Percentiles rank a stretch among this genome's conserved stretches.
phyloP scores from a whole-genome alignment of 148 eudicot species.

The Camellia japonica region DNA sequence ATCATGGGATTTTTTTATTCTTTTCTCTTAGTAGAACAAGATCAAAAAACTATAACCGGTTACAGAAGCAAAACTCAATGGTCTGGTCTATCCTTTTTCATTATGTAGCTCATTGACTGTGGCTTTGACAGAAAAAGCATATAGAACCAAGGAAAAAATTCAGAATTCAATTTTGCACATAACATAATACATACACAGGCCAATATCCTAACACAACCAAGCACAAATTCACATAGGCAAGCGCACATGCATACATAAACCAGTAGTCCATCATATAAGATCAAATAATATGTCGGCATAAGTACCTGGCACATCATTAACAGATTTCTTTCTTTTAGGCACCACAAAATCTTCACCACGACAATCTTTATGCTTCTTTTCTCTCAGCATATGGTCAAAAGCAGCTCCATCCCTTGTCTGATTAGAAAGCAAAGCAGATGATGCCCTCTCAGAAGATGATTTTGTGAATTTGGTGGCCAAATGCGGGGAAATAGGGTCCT shows the following conservation, averaged over 20 bases:
- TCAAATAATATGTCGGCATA: neutral
- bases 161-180: no score
- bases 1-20: neutral
- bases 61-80: neutral
- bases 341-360: neutral
- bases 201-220: slow-evolving; percentile 8
- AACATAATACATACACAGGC: neutral
- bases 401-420: slow-evolving; percentile 15
- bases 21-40: neutral
- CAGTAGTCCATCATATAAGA: neutral
- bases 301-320: slow-evolving; percentile 4
- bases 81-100: neutral
- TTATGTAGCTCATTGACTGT: neutral
- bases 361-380: slow-evolving; percentile 16
- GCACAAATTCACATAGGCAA: neutral
- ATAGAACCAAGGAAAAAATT: neutral
- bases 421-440: slow-evolving; percentile 26
- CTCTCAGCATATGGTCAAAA: slow-evolving; percentile 11
- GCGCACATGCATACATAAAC: slow-evolving; percentile 3
- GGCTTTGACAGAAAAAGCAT: neutral
- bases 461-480: slow-evolving; percentile 19
- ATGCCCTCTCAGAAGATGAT: slow-evolving; percentile 22
- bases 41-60: neutral
- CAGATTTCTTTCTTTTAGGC: slow-evolving; percentile 1
- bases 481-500: slow-evolving; percentile 19